Conservation (phyloP, 1,284 basidiomycete genomes). For the Ganoderma lucidum region DNA sequence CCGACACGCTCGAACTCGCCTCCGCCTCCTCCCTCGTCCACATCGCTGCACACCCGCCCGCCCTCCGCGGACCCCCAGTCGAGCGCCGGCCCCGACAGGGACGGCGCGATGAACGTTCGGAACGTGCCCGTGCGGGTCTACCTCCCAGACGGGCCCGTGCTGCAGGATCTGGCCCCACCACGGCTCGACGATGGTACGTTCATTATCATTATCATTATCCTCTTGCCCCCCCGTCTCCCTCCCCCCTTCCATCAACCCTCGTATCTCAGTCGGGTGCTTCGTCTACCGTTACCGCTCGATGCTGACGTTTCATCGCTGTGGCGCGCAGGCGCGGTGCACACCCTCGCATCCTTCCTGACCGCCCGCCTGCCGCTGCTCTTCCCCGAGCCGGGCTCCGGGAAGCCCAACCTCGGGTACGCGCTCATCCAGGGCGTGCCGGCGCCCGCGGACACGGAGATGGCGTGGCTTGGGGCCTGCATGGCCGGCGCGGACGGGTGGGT, state of each 20-base stretch:
- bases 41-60: slow-evolving; percentile 68
- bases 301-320: not conserved
- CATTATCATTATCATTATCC: too few species aligned
- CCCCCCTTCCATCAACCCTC: too few species aligned
- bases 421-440: slow-evolving; percentile 89
- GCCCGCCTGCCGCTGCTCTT: slow-evolving; percentile 74
- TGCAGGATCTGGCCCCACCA: slow-evolving; percentile 90
- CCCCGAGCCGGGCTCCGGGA: slow-evolving; percentile 47
- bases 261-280: not conserved
- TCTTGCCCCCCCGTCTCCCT: too few species aligned
- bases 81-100: slow-evolving; percentile 59
- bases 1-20: slow-evolving; percentile 63
- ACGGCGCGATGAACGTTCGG: slow-evolving; percentile 85
- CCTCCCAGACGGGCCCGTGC: slow-evolving; percentile 89
- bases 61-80: slow-evolving; percentile 68
- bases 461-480: slow-evolving; percentile 91
- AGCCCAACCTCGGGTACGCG: slow-evolving; percentile 64
- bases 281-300: not conserved
- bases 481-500: slow-evolving; percentile 96
- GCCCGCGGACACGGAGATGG: slow-evolving; percentile 89
- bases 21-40: slow-evolving; percentile 56
- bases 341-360: slow-evolving; percentile 66
- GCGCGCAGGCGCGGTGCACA: slow-evolving; percentile 62
- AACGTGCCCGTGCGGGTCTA: slow-evolving; percentile 91
- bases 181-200: slow-evolving; percentile 69